Conservation (phyloP, 257 asterid genomes). For the Echium plantagineum region DNA sequence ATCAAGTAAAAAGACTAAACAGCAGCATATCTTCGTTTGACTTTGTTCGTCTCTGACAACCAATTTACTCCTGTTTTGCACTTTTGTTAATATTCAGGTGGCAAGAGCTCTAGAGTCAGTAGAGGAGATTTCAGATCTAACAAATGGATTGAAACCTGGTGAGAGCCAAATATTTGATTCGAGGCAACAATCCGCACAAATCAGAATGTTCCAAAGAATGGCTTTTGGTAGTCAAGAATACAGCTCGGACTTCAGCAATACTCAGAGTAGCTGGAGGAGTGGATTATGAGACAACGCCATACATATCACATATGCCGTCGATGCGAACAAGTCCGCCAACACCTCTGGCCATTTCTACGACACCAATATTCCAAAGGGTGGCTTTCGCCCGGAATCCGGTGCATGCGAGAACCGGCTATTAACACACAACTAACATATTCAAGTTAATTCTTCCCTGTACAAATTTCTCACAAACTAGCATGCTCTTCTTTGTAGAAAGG, state of each 20-base stretch:
- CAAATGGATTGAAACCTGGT: constrained; percentile 79
- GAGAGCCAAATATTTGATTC: constrained; percentile 67
- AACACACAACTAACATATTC: too few relatives aligned
- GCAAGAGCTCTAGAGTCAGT: constrained; percentile 71
- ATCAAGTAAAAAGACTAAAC: not conserved
- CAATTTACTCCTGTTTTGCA: not conserved
- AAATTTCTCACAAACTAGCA: too few relatives aligned
- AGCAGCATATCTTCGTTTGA: not conserved
- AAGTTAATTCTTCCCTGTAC: too few relatives aligned
- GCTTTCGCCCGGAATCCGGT: too few relatives aligned
- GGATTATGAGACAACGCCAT: not conserved
- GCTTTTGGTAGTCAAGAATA: constrained; percentile 85
- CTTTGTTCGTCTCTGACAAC: not conserved
- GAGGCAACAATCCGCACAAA: constrained; percentile 82
- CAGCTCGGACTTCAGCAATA: constrained; percentile 42
- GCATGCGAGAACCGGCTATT: too few relatives aligned
- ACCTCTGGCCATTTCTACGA: too few relatives aligned
- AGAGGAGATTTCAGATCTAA: constrained; percentile 63
- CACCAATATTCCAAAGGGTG: too few relatives aligned
- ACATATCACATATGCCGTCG: too few relatives aligned
- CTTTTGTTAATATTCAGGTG: constrained; percentile 27
- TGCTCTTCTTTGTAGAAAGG: too few relatives aligned
- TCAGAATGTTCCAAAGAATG: constrained; percentile 77
- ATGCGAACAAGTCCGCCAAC: too few relatives aligned
- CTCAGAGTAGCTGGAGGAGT: constrained; percentile 47